Percentiles rank a stretch among this genome's conserved stretches.
These are phyloP conservation scores for Scutellaria galericulata DNA, from an alignment of 257 asterid genomes.

Conservation along the genomic window DNA sequence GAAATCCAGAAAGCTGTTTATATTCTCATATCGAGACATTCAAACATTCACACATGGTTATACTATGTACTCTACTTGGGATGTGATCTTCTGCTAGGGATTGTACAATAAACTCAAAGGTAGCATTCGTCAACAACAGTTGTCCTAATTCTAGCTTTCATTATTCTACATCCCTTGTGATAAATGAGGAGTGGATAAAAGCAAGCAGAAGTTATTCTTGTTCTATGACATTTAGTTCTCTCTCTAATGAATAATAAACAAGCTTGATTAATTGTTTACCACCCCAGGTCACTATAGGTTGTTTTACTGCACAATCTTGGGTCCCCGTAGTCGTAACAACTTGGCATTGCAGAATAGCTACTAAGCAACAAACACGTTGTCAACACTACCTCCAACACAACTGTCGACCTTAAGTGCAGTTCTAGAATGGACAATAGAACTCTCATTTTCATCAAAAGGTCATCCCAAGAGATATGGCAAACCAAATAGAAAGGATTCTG, in stretches of 20 bases:
- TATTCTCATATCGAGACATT: background rate
- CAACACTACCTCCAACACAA: too few species aligned
- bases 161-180: background rate
- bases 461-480: too few species aligned
- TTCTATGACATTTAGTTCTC: background rate
- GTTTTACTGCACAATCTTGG: background rate
- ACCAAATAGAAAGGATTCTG: too few species aligned
- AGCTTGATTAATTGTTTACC: background rate
- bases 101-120: background rate
- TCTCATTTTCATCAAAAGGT: too few species aligned
- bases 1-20: background rate
- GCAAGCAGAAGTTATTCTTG: slow-evolving; percentile 3
- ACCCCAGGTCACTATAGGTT: background rate
- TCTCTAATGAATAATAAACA: background rate
- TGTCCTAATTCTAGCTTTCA: background rate
- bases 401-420: too few species aligned
- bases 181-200: background rate
- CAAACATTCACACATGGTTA: background rate
- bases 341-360: too few species aligned
- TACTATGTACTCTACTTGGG: background rate
- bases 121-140: background rate
- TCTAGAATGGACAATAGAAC: too few species aligned
- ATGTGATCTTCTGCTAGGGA: background rate
- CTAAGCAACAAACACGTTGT: too few species aligned
- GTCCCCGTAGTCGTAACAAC: background rate